Base-by-base conservation (phyloP, 768 basidiomycete genomes). In the Pisolithus microcarpus region DNA sequence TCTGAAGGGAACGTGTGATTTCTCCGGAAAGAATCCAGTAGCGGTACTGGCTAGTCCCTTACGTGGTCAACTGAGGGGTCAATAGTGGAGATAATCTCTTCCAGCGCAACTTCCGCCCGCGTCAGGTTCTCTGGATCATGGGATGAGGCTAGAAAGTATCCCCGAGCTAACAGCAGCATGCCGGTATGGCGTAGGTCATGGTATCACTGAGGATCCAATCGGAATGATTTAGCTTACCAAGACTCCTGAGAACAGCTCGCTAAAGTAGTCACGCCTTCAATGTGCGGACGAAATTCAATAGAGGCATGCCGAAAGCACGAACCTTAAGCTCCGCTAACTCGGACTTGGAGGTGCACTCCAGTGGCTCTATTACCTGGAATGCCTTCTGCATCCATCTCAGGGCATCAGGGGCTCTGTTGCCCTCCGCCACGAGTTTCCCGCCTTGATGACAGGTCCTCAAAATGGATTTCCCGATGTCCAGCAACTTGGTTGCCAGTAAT, bases 351-450 rank as follows among this genome's bases (percentile, higher is more conserved):
- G 75, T 65, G 56, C 81, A 80, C 56, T 82, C 81, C 40, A 85
- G 65, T 54, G 75, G 78, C 68, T 92, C 90, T 52, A 78, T 75
- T 46, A 90, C 66, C 42, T 78, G 65, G 62, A 91, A 87, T n/a
- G 87, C 81, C 63, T 82, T 83, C 67, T 87, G 86, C 53, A 91
- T 67, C 90, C 90, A 92, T 57, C 71, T 74, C 51, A 90, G 70
- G 40, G 87, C 79, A 51, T 74, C 67, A 44, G 65, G 65, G 43
- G 69, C 67, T 56, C 63, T 61, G 34, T 56, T 61, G 53, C 48
- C 66, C 53, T 67, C 61, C 49, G 52, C 44, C 48, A 49, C 50
- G 23, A 56, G 52, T 46, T 63, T 65, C n/a, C 60, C 66, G 38
- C 57, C 57, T 49, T 65, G 64, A 48, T 58, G 52, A 54, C 71